Evolutionary conservation across 768 basidiomycete genomes (phyloP).

Genomic region (Dioszegia hungarica): DNA sequence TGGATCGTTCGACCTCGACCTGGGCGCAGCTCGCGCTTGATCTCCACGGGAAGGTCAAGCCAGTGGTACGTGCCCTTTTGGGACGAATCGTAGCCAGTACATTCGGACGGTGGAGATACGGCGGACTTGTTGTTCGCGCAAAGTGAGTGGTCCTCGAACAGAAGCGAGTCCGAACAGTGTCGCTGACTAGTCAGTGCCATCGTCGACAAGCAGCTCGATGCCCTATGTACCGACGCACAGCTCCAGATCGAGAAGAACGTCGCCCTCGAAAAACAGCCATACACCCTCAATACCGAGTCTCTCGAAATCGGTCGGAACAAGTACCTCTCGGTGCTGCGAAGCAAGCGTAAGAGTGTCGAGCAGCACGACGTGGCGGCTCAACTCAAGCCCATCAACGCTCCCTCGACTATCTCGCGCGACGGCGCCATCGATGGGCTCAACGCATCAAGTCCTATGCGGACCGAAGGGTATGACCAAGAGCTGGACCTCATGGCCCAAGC

Average conservation of each 20-base stretch:
- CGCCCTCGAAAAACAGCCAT: slow-evolving; percentile 5
- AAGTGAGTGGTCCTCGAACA: too few species aligned
- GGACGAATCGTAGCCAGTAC: not conserved
- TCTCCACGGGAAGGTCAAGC: not conserved
- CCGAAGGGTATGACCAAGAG: slow-evolving; percentile 51
- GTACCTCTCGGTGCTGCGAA: too few species aligned
- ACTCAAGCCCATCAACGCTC: slow-evolving; percentile 1
- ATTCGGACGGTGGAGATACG: not conserved
- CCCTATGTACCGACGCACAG: not conserved
- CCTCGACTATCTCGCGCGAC: not conserved
- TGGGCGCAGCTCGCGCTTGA: not conserved
- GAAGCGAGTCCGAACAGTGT: too few species aligned
- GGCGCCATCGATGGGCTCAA: not conserved
- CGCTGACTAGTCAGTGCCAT: not conserved
- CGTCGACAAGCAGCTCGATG: not conserved
- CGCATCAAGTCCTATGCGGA: slow-evolving; percentile 31
- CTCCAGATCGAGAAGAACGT: slow-evolving; percentile 1
- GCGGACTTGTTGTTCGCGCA: too few species aligned
- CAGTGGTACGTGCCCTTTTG: not conserved
- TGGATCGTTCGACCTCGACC: not conserved
- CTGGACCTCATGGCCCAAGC: slow-evolving; percentile 57
- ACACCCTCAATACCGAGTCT: slow-evolving; percentile 4
- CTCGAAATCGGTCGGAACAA: not conserved
- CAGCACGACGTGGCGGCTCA: too few species aligned
- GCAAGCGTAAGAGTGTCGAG: too few species aligned